These are phyloP conservation scores for Rhizopogon salebrosus DNA, from an alignment of 768 basidiomycete species.

Conservation along the genomic window DNA sequence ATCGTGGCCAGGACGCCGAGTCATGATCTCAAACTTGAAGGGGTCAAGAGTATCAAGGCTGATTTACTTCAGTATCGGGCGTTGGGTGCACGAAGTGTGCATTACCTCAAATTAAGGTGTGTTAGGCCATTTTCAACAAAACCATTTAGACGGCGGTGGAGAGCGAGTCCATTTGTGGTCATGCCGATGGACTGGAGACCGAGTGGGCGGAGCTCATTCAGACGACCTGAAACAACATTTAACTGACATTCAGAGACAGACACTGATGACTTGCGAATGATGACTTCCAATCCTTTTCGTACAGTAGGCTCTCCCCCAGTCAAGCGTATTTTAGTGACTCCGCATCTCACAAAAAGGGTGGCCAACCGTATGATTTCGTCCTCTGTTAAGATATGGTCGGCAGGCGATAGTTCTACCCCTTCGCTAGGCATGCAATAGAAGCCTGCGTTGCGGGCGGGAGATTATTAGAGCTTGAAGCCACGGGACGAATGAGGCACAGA, in stretches of 20 bases:
- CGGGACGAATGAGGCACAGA: constrained; percentile 24
- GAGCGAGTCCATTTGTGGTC: constrained; percentile 78
- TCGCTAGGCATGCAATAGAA: constrained; percentile 91
- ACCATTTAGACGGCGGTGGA: constrained; percentile 67
- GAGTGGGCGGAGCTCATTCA: constrained; percentile 53
- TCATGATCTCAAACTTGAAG: constrained; percentile 85
- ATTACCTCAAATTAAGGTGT: constrained; percentile 63
- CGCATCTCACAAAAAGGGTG: constrained; percentile 70
- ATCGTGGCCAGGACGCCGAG: constrained; percentile 70
- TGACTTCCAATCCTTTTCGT: constrained; percentile 64
- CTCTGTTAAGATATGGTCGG: constrained; percentile 63
- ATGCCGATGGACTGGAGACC: constrained; percentile 77
- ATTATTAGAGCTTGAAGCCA: neutral
- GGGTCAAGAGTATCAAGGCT: constrained; percentile 84
- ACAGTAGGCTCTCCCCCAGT: constrained; percentile 89
- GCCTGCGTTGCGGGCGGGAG: constrained; percentile 37
- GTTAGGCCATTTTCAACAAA: constrained; percentile 70
- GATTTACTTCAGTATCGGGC: constrained; percentile 3
- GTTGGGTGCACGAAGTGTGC: neutral
- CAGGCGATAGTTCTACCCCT: constrained; percentile 72
- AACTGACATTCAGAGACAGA: constrained; percentile 1
- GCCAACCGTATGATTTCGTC: constrained; percentile 73
- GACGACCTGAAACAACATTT: constrained; percentile 38
- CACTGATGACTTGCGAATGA: constrained; percentile 50
- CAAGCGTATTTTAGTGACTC: constrained; percentile 82